Evolutionary conservation across 805 yeast genomes (phyloP).

Genomic region (Hanseniaspora taiwanica): DNA sequence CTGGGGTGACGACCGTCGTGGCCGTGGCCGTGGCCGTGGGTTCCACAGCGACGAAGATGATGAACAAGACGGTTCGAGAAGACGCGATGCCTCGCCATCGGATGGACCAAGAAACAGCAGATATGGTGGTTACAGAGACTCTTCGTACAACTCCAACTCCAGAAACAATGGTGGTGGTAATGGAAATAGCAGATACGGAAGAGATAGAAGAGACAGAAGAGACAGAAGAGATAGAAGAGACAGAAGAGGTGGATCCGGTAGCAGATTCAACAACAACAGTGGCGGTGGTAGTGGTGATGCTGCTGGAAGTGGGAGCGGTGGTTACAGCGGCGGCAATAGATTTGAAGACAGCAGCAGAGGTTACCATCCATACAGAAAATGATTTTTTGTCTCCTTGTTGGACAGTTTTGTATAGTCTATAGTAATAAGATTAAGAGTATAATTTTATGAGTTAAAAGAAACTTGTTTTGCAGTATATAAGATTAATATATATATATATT

Average conservation of each 20-base stretch:
- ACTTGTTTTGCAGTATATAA: no score
- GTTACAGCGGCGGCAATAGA: slow-evolving; percentile 1
- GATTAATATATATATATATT: no score
- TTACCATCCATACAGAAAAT: slow-evolving; percentile 24
- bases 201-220: slow-evolving; percentile 1
- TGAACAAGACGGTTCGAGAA: slow-evolving; percentile 14
- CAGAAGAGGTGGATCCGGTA: slow-evolving; percentile 3
- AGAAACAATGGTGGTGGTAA: no score
- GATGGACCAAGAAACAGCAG: neutral
- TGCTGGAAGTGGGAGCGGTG: slow-evolving; percentile 2
- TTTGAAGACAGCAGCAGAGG: slow-evolving; percentile 11
- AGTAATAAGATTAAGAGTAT: no score
- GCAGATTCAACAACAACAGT: no score
- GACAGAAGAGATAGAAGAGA: slow-evolving; percentile 3
- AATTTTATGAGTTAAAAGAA: no score
- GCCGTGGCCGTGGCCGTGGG: slow-evolving; percentile 10
- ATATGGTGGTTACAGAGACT: slow-evolving; percentile 1
- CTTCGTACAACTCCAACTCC: no score
- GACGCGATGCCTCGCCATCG: neutral
- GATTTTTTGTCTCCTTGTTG: no score
- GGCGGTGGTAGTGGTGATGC: no score
- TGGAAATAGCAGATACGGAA: no score
- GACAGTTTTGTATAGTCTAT: no score
- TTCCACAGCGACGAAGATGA: slow-evolving; percentile 13
- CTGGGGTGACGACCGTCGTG: slow-evolving; percentile 4